A percentile compares a stretch with the other conserved stretches of the same genome.
phyloP scores from a whole-genome alignment of 192 early-diverging fungal genomes.

The Funneliformis geosporum region DNA sequence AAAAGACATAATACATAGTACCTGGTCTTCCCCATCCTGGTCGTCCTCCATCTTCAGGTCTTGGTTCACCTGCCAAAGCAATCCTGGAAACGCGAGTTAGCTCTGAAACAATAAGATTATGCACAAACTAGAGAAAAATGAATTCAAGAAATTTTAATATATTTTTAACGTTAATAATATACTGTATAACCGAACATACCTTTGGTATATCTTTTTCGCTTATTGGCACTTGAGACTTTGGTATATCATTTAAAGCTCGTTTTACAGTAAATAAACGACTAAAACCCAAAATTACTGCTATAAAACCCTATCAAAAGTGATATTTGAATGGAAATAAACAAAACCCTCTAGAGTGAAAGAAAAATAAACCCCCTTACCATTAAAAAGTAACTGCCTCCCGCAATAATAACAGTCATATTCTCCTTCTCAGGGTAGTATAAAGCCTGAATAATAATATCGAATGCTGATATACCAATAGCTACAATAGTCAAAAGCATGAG shows the following conservation, averaged over 20 bases:
- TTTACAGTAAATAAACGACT: slow-evolving; percentile 52
- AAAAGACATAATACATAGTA: neutral
- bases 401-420: neutral
- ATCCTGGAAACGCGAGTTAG: slow-evolving; percentile 44
- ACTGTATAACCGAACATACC: slow-evolving; percentile 33
- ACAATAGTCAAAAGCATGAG: slow-evolving; percentile 9
- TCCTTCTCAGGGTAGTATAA: too few relatives aligned
- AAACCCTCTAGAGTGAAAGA: neutral
- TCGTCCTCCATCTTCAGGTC: slow-evolving; percentile 45
- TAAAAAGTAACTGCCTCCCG: slow-evolving; percentile 1
- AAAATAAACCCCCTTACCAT: neutral
- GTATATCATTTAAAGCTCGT: slow-evolving; percentile 50
- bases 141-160: neutral
- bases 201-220: slow-evolving; percentile 50
- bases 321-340: neutral
- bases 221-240: slow-evolving; percentile 55
- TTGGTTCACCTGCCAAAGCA: slow-evolving; percentile 45
- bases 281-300: slow-evolving; percentile 50
- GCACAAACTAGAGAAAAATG: slow-evolving; percentile 42
- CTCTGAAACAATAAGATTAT: slow-evolving; percentile 45
- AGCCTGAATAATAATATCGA: slow-evolving; percentile 7
- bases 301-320: slow-evolving; percentile 42
- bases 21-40: slow-evolving; percentile 59
- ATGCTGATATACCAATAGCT: neutral
- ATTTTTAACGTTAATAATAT: neutral